phyloP scores from a whole-genome alignment of 441 rosid genomes.

The Brassica hybrid region DNA sequence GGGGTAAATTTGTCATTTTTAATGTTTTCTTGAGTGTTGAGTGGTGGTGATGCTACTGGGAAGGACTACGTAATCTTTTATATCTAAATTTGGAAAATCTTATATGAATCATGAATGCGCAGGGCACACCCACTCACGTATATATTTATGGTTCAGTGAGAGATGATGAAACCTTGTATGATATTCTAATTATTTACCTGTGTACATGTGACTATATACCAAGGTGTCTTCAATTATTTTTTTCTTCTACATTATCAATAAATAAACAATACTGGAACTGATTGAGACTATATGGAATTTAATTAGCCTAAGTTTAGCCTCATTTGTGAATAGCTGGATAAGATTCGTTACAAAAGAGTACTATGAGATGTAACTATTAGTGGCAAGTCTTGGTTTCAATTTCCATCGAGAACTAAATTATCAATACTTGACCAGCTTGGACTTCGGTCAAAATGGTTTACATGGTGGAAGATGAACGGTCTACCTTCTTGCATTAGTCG shows the following conservation, averaged over 20 bases:
- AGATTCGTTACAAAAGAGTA: not conserved
- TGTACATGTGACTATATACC: not conserved
- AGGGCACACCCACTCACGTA: not conserved
- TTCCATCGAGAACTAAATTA: too few species aligned
- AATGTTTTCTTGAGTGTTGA: not conserved
- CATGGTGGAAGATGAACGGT: too few species aligned
- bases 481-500: too few species aligned
- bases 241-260: not conserved
- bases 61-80: constrained; percentile 21
- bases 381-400: not conserved
- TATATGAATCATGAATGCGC: not conserved
- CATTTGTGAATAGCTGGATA: not conserved
- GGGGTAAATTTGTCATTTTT: constrained; percentile 13
- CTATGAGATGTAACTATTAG: not conserved
- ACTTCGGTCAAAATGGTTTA: too few species aligned
- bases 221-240: not conserved
- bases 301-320: not conserved
- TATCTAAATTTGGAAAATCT: constrained; percentile 15
- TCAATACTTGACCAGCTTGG: too few species aligned
- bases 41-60: not conserved
- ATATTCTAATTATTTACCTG: not conserved
- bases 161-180: not conserved
- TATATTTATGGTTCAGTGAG: not conserved
- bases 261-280: not conserved
- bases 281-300: not conserved